Percentiles rank a stretch among this genome's conserved stretches.
phyloP scores from a whole-genome alignment of 768 basidiomycete species.

The Boletus rubroflammeus region DNA sequence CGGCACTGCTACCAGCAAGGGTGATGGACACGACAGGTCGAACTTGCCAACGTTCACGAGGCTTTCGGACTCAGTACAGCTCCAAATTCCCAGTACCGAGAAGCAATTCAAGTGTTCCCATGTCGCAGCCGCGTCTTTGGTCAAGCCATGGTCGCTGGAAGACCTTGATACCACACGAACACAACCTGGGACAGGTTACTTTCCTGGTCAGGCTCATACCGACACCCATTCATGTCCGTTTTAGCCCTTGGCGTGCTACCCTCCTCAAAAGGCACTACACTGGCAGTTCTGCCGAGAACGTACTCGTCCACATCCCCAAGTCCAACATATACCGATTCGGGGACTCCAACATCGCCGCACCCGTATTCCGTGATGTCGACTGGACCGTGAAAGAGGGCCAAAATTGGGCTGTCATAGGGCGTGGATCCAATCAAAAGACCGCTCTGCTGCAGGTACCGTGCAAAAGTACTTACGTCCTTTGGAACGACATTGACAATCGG shows the following conservation, averaged over 20 bases:
- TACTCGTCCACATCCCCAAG: constrained; percentile 41
- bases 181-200: not conserved
- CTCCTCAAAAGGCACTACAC: constrained; percentile 6
- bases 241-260: not conserved
- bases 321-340: constrained; percentile 60
- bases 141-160: not conserved
- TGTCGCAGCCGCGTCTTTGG: constrained; percentile 6
- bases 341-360: constrained; percentile 42
- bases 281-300: not conserved
- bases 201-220: not conserved
- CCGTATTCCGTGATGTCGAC: constrained; percentile 49
- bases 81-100: too few relatives aligned
- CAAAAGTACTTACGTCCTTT: not conserved
- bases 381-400: constrained; percentile 63
- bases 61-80: too few relatives aligned
- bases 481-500: not conserved
- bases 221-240: not conserved
- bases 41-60: too few relatives aligned
- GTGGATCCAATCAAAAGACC: constrained; percentile 59
- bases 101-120: not conserved
- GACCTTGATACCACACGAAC: not conserved
- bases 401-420: constrained; percentile 74
- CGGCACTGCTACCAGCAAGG: too few relatives aligned
- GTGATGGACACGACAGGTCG: too few relatives aligned
- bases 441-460: constrained; percentile 57